Base-by-base conservation (phyloP, 805 yeast genomes). In the Suhomyces xylopsoci region DNA sequence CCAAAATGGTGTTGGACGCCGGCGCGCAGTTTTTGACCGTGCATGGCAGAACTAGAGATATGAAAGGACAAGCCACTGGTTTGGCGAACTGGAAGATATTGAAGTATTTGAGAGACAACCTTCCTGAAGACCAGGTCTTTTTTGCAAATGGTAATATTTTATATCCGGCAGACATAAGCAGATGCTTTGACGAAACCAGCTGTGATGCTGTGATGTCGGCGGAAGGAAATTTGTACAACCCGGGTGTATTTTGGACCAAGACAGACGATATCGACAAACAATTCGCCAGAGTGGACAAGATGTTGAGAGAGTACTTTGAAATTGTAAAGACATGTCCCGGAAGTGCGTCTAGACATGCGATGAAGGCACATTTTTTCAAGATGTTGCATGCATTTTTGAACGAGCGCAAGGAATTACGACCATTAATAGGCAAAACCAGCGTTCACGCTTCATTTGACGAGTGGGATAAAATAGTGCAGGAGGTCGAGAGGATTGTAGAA, bases 151-250 rank as follows among this genome's bases (percentile, higher is more conserved):
- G 99, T 5, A 94, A 94, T 68, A 82, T 94, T n/a, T 71, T 94
- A 45, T 94, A 94, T 62, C 89, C 96, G 0, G 88, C 85, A 43
- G 98, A 94, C 66, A 74, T 93, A 22, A 76, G 77, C 1, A 77
- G 94, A 55, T 88, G 97, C 66, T 65, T 83, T 44, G 77, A 76
- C 1, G 79, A 73, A 7, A 82, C 90, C 4, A 73, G 71, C 0
- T 88, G 94, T 57, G 97, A 94, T 70, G 97, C 91, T 0, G 94
- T 94, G 15, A 94, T 94, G 99, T 85, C 96, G 42, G 99, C 99
- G 1, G 99, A 94, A 68, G 97, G 97, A 0, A 91, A 91, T 63
- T 73, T 94, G 34, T 88, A 85, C 70, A 94, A 94, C 62, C 99
- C 99, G 0, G 97, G 96, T 6, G 83, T 92, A 1, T 93, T 94